Base-by-base conservation (phyloP, 2,329 filamentous ascomycete genomes). In the Arthrobotrys sphaeroides region DNA sequence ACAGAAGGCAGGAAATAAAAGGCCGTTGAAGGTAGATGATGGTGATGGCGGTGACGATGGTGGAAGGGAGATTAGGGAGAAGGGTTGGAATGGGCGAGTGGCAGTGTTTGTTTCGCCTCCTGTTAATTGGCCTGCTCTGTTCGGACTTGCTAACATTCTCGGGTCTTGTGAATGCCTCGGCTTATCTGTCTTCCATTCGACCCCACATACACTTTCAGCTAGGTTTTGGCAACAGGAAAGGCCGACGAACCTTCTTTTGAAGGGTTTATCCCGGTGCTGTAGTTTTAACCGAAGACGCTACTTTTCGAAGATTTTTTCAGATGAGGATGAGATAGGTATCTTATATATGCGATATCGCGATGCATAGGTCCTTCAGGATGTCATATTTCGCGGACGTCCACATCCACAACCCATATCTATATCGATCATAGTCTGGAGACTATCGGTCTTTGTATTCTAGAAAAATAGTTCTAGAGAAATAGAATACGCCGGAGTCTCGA, bases 81-180 rank as follows among this genome's bases (percentile, higher is more conserved):
- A 67, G 66, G 40, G 36, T 73, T 72, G 51, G 53, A 51, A 49
- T 26, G 65, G 43, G 53, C 53, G 43, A 61, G 57, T 40, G 62
- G 62, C 51, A 31, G 70, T 53, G 62, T 60, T 66, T 67, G 40
- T 67, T 51, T 68, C 62, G 51, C 42, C 42, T 55, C 53, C 40
- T 13, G 18, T 42, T 42, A 43, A 57, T 65, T 66, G 26, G 22
- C 24, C n/a, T 57, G 64, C 47, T 55, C 51, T 13, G 28, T 55
- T 55, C 51, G 49, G 49, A 55, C 49, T 36, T 55, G 49, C 38
- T 55, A 24, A 55, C 40, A 28, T 31, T 59, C 53, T 55, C 33
- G 47, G 45, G 31, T 69, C 72, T 75, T 47, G 72, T 75, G 72
- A 75, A 75, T 40, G 64, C 72, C 72, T 68, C 64, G 72, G 72